These are phyloP conservation scores for Forsythia viridissima DNA, from an alignment of 257 asterid genomes.

Conservation along the genomic window DNA sequence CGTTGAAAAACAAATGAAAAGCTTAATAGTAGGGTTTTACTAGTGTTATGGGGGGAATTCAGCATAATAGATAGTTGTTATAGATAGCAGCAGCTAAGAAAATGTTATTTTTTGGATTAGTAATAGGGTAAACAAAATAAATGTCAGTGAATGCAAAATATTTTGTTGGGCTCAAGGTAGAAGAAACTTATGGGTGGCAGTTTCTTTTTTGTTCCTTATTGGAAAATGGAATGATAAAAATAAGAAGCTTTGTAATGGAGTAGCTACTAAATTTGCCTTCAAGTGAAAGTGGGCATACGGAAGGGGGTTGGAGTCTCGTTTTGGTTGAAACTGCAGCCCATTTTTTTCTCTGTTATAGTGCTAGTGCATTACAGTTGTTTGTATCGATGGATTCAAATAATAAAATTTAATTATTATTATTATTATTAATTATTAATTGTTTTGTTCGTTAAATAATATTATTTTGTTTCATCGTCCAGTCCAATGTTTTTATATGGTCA, in stretches of 20 bases:
- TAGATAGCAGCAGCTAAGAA: background rate
- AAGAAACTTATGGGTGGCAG: slow-evolving; percentile 11
- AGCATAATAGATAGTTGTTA: background rate
- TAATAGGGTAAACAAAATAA: background rate
- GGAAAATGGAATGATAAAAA: background rate
- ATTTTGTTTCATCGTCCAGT: background rate
- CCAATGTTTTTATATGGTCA: background rate
- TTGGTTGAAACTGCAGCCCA: slow-evolving; percentile 17
- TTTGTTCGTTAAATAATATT: background rate
- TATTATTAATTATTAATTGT: background rate
- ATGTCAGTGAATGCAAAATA: background rate
- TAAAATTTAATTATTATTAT: background rate
- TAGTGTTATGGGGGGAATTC: background rate
- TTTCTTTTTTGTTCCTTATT: slow-evolving; percentile 9
- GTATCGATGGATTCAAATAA: background rate
- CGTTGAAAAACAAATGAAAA: background rate
- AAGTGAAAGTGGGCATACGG: background rate
- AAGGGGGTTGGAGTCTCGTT: slow-evolving; percentile 10
- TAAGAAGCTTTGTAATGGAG: background rate
- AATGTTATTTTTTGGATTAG: slow-evolving; percentile 18
- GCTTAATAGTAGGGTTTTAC: background rate
- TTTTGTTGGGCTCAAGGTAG: slow-evolving; percentile 2
- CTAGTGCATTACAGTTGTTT: background rate
- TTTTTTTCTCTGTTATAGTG: background rate
- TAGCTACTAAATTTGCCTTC: background rate